Percentiles rank a stretch among this genome's conserved stretches.
Evolutionary conservation across 2,329 filamentous ascomycete species (phyloP).

Genomic region (Verticillium nubilum): DNA sequence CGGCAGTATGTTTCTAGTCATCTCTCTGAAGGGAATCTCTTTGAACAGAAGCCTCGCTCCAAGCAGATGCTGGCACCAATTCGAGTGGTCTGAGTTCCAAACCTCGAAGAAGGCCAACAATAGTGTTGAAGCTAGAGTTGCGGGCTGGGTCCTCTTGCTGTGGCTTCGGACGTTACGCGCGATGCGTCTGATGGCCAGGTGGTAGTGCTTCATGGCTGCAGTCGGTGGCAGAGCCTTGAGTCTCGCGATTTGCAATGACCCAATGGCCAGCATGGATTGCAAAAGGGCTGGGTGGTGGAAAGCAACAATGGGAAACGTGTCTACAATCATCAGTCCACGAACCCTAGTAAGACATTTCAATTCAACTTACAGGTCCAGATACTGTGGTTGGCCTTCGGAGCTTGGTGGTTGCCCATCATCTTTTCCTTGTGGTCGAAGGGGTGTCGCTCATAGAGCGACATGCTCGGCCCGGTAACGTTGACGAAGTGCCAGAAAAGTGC

Average conservation of each 20-base stretch:
- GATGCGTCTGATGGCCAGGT: conserved; percentile 73
- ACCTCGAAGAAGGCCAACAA: conserved; percentile 90
- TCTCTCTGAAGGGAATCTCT: conserved; percentile 72
- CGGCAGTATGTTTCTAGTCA: conserved; percentile 65
- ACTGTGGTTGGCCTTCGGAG: conserved; percentile 59
- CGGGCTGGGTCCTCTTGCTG: conserved; percentile 64
- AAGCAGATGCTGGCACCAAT: conserved; percentile 90
- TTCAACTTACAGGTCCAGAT: conserved; percentile 57
- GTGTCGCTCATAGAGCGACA: conserved; percentile 84
- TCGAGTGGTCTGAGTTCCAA: conserved; percentile 87
- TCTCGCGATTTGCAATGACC: conserved; percentile 82
- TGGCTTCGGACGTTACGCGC: conserved; percentile 68
- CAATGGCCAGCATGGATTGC: conserved; percentile 84
- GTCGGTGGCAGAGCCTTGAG: conserved; percentile 69
- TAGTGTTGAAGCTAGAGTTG: conserved; percentile 82
- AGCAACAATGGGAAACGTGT: conserved; percentile 78
- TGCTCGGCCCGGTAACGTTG: conserved; percentile 75
- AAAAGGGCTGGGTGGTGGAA: conserved; percentile 81
- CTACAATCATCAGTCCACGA: conserved; percentile 24
- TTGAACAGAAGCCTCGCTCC: conserved; percentile 77
- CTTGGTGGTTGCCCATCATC: conserved; percentile 48
- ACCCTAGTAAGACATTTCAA: not conserved
- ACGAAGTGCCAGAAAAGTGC: conserved; percentile 90
- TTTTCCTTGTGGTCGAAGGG: conserved; percentile 63
- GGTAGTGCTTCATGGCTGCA: conserved; percentile 86